Conservation (phyloP, 2,329 filamentous ascomycete species). For the Neonectria sp. region DNA sequence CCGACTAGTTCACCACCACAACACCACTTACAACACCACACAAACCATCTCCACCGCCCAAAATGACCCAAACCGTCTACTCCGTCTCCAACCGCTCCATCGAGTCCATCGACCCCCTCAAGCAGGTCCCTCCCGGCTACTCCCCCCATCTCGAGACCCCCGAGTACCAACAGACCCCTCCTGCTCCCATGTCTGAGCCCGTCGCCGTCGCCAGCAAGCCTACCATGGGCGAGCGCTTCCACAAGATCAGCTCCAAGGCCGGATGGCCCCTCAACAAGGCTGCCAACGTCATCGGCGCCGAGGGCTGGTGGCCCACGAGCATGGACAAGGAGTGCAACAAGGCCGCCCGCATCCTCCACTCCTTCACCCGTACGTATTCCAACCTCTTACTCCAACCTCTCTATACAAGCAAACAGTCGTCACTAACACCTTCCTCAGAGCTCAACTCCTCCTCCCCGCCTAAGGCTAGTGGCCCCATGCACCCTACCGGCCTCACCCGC, state of each 20-base stretch:
- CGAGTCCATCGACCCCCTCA: conserved; percentile 40
- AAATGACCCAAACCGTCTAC: conserved; percentile 37
- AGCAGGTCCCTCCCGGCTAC: conserved; percentile 43
- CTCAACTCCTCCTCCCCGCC: conserved; percentile 40
- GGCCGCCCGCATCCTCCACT: conserved; percentile 80
- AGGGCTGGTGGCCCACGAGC: conserved; percentile 83
- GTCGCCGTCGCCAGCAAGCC: conserved; percentile 43
- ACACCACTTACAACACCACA: conserved; percentile 5
- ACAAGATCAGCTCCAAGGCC: conserved; percentile 76
- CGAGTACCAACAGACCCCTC: conserved; percentile 12
- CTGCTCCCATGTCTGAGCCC: conserved; percentile 21
- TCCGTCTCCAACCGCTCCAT: conserved; percentile 34
- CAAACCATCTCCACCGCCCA: conserved; percentile 16
- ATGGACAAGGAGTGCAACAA: conserved; percentile 84
- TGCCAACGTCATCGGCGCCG: conserved; percentile 78
- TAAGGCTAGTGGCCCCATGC: conserved; percentile 46
- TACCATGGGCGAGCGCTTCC: conserved; percentile 70
- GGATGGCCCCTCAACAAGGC: conserved; percentile 77
- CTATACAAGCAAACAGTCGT: background rate
- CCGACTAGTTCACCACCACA: background rate
- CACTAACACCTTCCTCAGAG: conserved; percentile 35
- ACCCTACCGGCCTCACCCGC: conserved; percentile 51
- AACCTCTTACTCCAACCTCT: background rate
- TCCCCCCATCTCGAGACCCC: conserved; percentile 27
- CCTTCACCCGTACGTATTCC: conserved; percentile 73